A percentile compares a stretch with the other conserved stretches of the same genome.
phyloP scores from a whole-genome alignment of 2,329 filamentous ascomycete genomes.

The Ophiosphaerella narmari region DNA sequence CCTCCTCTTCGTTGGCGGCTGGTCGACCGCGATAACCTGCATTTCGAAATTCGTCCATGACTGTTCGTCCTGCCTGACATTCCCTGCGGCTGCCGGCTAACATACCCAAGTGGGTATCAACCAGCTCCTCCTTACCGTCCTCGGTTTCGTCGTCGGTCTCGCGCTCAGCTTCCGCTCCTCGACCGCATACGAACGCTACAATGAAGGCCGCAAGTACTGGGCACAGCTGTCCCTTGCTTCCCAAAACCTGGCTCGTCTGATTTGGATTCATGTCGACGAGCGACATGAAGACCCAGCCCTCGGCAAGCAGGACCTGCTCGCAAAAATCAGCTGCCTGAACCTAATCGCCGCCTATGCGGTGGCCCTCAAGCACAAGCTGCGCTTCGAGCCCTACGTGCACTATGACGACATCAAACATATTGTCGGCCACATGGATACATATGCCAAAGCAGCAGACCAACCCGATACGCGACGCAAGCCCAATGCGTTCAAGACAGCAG shows the following conservation, averaged over 20 bases:
- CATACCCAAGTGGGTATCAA: conserved; percentile 58
- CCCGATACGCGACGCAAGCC: conserved; percentile 38
- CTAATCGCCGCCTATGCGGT: conserved; percentile 77
- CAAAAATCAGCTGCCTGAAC: conserved; percentile 69
- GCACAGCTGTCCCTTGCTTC: conserved; percentile 59
- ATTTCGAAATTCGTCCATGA: conserved; percentile 48
- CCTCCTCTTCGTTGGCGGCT: conserved; percentile 64
- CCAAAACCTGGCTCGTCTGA: conserved; percentile 69
- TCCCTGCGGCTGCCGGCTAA: neutral
- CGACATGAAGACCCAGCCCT: conserved; percentile 54
- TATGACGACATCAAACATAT: conserved; percentile 75
- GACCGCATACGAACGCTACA: conserved; percentile 72
- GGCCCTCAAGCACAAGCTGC: conserved; percentile 79
- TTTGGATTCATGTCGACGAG: conserved; percentile 79
- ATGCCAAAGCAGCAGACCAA: conserved; percentile 60
- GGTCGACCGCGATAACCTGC: conserved; percentile 68
- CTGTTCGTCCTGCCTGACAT: conserved; percentile 14
- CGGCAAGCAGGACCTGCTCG: conserved; percentile 69
- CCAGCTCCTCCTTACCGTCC: conserved; percentile 71
- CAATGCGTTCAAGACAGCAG: conserved; percentile 60
- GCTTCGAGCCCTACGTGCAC: conserved; percentile 77
- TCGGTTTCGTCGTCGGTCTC: conserved; percentile 80
- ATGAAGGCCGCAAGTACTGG: conserved; percentile 68
- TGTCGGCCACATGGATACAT: conserved; percentile 73
- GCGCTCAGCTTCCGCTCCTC: conserved; percentile 74